A percentile compares a stretch with the other conserved stretches of the same genome.
Conservation (phyloP, 2,329 filamentous ascomycete species). For the Lasiodiplodia sp. region DNA sequence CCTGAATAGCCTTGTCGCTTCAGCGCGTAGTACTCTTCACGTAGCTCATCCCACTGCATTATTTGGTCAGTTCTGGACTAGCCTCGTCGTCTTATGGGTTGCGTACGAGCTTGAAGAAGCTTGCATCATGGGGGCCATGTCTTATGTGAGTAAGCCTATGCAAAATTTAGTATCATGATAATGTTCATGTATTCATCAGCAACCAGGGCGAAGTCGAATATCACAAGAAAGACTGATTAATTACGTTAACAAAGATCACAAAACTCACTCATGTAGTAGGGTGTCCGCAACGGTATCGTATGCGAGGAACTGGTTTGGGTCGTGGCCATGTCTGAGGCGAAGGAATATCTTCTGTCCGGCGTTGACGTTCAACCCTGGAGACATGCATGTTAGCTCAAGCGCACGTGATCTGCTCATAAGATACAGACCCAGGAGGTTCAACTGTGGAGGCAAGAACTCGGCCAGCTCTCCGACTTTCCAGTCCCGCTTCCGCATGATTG, state of each 20-base stretch:
- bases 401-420: neutral
- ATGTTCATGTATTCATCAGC: neutral
- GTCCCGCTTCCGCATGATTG: conserved; percentile 85
- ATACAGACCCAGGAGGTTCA: conserved; percentile 70
- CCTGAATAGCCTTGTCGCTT: conserved; percentile 85
- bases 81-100: neutral
- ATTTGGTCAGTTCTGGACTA: neutral
- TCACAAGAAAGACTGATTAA: neutral
- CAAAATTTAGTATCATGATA: neutral
- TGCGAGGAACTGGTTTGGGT: conserved; percentile 78
- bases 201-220: neutral
- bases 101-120: conserved; percentile 74
- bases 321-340: conserved; percentile 77
- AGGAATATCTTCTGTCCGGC: conserved; percentile 80
- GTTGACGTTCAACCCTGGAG: conserved; percentile 75
- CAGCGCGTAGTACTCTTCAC: conserved; percentile 82
- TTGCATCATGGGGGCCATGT: conserved; percentile 79
- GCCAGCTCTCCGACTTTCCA: conserved; percentile 82
- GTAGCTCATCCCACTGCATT: conserved; percentile 77
- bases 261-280: conserved; percentile 79
- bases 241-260: neutral
- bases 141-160: conserved; percentile 78
- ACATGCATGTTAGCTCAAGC: conserved; percentile 4
- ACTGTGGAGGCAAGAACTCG: conserved; percentile 83
- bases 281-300: conserved; percentile 85